Evolutionary conservation across 805 yeast species (phyloP).

Genomic region (Ogataea corticis): DNA sequence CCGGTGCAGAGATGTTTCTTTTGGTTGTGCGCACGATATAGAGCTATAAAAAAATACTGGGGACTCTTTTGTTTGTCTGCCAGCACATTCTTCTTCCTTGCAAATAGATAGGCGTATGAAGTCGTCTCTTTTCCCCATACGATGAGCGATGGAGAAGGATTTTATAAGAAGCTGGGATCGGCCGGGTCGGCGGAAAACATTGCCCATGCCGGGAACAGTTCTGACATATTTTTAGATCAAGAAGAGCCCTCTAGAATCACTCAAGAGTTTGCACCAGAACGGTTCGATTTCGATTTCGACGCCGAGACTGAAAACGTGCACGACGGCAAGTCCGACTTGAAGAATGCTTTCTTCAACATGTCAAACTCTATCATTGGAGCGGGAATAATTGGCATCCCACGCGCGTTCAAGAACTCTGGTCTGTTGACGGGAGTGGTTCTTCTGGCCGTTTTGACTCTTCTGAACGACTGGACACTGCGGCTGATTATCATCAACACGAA

Average conservation of each 20-base stretch:
- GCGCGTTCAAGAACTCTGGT: conserved; percentile 81
- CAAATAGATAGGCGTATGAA: too few species aligned
- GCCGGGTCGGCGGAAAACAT: background rate
- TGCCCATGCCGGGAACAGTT: background rate
- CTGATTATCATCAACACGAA: conserved; percentile 81
- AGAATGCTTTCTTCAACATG: conserved; percentile 96
- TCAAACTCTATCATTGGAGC: conserved; percentile 95
- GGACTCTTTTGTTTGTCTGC: background rate
- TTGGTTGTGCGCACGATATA: background rate
- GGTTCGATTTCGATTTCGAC: background rate
- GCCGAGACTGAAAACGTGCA: conserved; percentile 13
- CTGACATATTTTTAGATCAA: background rate
- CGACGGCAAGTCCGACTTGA: conserved; percentile 54
- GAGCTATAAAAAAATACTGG: too few species aligned
- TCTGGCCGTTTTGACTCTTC: conserved; percentile 57
- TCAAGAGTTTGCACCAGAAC: conserved; percentile 3
- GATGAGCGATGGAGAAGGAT: background rate
- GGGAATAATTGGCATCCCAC: conserved; percentile 93
- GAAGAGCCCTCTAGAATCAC: background rate
- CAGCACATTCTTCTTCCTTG: too few species aligned
- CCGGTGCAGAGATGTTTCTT: background rate
- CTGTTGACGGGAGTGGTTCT: conserved; percentile 68
- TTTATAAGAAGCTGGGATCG: background rate
- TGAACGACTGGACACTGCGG: conserved; percentile 86
- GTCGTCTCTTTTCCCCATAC: background rate